Evolutionary conservation across 306 rosid species (phyloP), one percentile per base, ranked within the genome.

Genomic region (Vicia sativa): DNA sequence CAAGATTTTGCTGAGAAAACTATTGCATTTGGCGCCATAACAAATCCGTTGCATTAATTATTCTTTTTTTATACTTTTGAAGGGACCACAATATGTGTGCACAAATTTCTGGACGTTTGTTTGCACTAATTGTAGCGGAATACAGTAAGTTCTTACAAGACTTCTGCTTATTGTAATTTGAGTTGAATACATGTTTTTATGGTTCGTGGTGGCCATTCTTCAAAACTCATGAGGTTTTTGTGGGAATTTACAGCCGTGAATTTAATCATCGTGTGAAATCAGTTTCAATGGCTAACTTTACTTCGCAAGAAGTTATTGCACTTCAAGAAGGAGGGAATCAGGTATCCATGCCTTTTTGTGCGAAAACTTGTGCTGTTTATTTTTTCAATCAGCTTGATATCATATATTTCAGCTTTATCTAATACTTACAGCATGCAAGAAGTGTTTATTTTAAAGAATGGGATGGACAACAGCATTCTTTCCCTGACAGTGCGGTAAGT

Each of bases 21-120:
- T 45, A 35, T 74, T 69, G 76, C 62, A 43, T 64, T 65, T 78
- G 41, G 62, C 61, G 28, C 62, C 21, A 44, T 68, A 9, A 63
- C 11, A 56, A 23, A 57, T 60, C 54, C 55, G 23, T 73, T 57
- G 39, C 23, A 49, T 58, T 46, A 63, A 41, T 79, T 25, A 69
- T 68, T 54, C 50, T 21, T 53, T 11, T 65, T 64, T 59, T 61
- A 39, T 63, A 62, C 71, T 11, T 74, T 69, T 54, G 69, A 95
- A 93, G 99, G 99, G 99, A 59, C 99, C 99, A 14, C 99, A 90
- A 71, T 93, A 93, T 86, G 99, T 90, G 23, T 93, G 97, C 91
- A 90, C 96, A 21, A 88, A 88, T 82, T 93, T 88, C 86, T 93
- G 96, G 97, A 90, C 96, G 8, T 93, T 93, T 85, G 84, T 93